phyloP scores from a whole-genome alignment of 2,329 filamentous ascomycete species.

The Cucurbitaria berberidis region DNA sequence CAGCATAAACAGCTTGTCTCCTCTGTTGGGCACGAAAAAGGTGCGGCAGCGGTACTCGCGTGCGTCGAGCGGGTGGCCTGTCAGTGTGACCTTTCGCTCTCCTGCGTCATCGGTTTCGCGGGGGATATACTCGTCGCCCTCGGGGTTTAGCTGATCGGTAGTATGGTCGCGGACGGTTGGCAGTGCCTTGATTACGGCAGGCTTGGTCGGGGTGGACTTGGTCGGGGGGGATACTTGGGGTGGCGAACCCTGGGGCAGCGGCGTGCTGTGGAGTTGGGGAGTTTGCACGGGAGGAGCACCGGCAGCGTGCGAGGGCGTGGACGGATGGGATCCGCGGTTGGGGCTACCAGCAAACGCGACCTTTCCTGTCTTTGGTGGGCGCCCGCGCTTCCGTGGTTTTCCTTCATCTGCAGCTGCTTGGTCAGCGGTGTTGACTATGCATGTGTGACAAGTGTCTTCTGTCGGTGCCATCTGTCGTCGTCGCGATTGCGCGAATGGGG shows the following conservation, averaged over 20 bases:
- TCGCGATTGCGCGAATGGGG: background rate
- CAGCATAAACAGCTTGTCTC: conserved; percentile 96
- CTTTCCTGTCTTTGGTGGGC: conserved; percentile 66
- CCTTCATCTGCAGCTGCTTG: conserved; percentile 29
- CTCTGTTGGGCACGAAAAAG: conserved; percentile 88
- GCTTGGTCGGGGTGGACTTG: conserved; percentile 81
- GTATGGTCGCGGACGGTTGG: conserved; percentile 97
- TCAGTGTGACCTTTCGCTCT: conserved; percentile 88
- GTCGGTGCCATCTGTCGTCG: background rate
- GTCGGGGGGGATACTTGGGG: conserved; percentile 67
- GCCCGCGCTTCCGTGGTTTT: conserved; percentile 55
- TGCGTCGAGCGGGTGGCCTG: conserved; percentile 79
- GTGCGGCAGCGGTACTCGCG: conserved; percentile 93
- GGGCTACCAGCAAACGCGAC: conserved; percentile 62
- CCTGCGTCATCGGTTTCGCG: conserved; percentile 91
- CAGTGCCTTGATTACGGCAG: conserved; percentile 83
- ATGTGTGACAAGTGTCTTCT: background rate
- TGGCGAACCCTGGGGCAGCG: conserved; percentile 59
- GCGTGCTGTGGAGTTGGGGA: conserved; percentile 60
- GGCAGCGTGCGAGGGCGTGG: conserved; percentile 58
- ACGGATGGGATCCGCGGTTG: conserved; percentile 57
- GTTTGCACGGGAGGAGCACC: conserved; percentile 58
- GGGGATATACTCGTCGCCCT: conserved; percentile 92
- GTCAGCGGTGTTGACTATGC: conserved; percentile 17
- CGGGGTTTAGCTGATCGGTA: conserved; percentile 87